These are phyloP conservation scores for Claviceps lovelessii DNA, from an alignment of 2,329 filamentous ascomycete species.

Conservation along the genomic window DNA sequence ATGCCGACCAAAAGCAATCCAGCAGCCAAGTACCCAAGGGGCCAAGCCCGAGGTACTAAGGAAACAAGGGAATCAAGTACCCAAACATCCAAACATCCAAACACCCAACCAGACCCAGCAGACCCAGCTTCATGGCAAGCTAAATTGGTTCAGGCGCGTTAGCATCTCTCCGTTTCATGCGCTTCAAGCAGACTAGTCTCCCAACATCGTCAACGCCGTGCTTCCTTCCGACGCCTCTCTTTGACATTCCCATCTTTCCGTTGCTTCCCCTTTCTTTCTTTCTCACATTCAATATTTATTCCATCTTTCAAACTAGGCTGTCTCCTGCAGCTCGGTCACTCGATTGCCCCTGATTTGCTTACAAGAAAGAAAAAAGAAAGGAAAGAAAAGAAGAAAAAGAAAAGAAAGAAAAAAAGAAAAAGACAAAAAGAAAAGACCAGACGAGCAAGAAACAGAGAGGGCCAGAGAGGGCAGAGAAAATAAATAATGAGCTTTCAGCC, in stretches of 20 bases:
- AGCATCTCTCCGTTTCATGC: not conserved
- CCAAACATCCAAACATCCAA: too few species aligned
- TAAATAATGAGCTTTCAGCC: constrained; percentile 5
- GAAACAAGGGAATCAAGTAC: too few species aligned
- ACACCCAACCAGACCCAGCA: too few species aligned
- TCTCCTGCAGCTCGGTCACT: not conserved
- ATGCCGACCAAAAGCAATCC: not conserved
- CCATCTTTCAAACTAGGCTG: not conserved
- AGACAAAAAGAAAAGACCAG: too few species aligned
- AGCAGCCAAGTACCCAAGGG: too few species aligned
- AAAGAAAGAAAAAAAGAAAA: too few species aligned
- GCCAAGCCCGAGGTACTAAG: too few species aligned
- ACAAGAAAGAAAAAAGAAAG: too few species aligned
- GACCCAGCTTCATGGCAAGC: not conserved
- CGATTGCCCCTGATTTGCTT: not conserved
- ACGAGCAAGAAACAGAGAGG: not conserved
- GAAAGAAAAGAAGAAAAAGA: too few species aligned
- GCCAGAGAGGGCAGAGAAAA: not conserved
- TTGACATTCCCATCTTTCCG: not conserved
- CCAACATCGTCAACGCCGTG: not conserved
- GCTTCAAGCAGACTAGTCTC: not conserved
- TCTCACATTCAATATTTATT: not conserved
- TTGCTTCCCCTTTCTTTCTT: not conserved
- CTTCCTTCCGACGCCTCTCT: not conserved
- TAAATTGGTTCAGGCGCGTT: not conserved